Base-by-base conservation (phyloP, 2,329 filamentous ascomycete genomes). In the Fusarium nematophilum region DNA sequence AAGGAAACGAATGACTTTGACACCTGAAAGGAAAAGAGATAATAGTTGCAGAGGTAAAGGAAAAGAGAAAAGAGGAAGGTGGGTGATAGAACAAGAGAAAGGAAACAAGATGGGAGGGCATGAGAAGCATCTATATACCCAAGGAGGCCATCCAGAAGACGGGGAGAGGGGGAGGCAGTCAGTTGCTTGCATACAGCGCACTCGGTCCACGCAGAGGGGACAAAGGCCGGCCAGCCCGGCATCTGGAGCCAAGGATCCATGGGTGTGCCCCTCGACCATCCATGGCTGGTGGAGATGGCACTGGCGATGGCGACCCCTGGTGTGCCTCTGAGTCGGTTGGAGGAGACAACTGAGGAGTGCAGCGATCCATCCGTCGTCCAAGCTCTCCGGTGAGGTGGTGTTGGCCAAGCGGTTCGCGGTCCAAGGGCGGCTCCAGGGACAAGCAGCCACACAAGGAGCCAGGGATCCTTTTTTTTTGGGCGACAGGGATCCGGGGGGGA, bases 1-100 rank as follows among this genome's bases (percentile, higher is more conserved):
- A 83, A 84, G 80, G 75, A 78, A 86, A 79, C 81, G 83, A 86
- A 81, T 84, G 83, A 80, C 79, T 81, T 81, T 83, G 79, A 74
- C 75, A 67, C 66, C 57, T 44, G 57, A 53, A 67, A 67, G 44
- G 47, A 60, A 72, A 66, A 70, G 56, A 61, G 50, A 26, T 21
- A 37, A 57, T 18, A 62, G 18, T 49, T 55, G 50, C 17, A 64
- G 53, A 49, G 59, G 53, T 55, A 57, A 65, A 62, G 45, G 53
- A 57, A 59, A 65, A 68, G 62, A 60, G 65, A 68, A 69, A 60
- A 67, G 59, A 65, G 62, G 64, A 66, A 59, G 53, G 59, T 63
- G 65, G 53, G 53, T 64, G 67, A 65, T 67, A 57, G 62, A 58
- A 25, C 53, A 59, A 59, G 54, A 61, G 58, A 51, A 55, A 59